These are phyloP conservation scores for Blastocladiella emersonii DNA, from an alignment of 371 early-diverging fungal genomes.

Conservation along the genomic window DNA sequence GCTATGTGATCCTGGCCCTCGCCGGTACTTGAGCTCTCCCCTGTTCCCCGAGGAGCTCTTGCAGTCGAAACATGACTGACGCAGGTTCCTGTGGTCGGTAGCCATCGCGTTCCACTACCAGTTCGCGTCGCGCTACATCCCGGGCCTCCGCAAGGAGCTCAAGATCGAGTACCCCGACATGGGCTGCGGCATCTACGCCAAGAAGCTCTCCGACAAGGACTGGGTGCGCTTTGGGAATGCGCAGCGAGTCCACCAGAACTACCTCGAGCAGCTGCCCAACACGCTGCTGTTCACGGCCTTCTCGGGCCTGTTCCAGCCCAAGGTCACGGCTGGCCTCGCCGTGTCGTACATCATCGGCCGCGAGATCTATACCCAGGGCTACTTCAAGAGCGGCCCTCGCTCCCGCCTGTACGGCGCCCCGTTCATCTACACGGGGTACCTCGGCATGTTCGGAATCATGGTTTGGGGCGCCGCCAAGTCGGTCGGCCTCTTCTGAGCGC, in stretches of 20 bases:
- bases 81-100: no score
- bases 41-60: no score
- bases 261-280: neutral
- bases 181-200: conserved; percentile 24
- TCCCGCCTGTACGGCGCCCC: no score
- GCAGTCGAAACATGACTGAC: neutral
- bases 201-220: conserved; percentile 25
- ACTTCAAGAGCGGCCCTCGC: conserved; percentile 19
- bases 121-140: neutral
- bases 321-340: conserved; percentile 16
- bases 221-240: conserved; percentile 25
- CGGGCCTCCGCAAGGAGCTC: neutral
- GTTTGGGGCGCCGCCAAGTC: no score
- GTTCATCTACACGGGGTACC: no score
- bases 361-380: conserved; percentile 18
- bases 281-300: conserved; percentile 13
- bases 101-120: neutral
- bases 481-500: no score
- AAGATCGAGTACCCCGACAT: conserved; percentile 14
- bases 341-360: conserved; percentile 20
- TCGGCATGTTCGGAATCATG: no score
- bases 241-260: conserved; percentile 24
- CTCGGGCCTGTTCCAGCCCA: conserved; percentile 26
- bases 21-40: neutral
- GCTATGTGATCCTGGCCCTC: neutral